Percentiles rank a stretch among this genome's conserved stretches.
These are phyloP conservation scores for Huiozyma sinensis DNA, from an alignment of 805 yeast species.

Conservation along the genomic window DNA sequence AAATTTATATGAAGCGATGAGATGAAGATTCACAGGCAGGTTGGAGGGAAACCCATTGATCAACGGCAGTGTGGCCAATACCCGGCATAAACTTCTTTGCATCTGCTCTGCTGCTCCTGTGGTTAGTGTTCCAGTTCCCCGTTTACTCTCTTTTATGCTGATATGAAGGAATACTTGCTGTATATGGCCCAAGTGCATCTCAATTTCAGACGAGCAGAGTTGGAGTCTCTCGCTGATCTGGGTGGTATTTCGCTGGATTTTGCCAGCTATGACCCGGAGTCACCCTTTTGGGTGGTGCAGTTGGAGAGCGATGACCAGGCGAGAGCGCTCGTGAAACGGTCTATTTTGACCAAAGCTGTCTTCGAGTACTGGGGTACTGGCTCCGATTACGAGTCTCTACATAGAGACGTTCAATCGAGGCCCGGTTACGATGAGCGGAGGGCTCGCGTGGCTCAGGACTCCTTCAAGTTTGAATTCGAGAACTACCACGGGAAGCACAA, in stretches of 20 bases:
- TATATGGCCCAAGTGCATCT: slow-evolving; percentile 79
- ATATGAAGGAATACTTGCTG: slow-evolving; percentile 45
- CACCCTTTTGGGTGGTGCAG: slow-evolving; percentile 64
- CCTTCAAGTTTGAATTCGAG: slow-evolving; percentile 78
- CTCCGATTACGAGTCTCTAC: slow-evolving; percentile 42
- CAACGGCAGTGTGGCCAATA: too few species aligned
- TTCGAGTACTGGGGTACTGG: slow-evolving; percentile 81
- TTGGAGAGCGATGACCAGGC: slow-evolving; percentile 65
- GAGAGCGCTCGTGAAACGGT: slow-evolving; percentile 45
- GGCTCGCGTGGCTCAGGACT: slow-evolving; percentile 29
- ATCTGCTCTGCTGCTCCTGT: background rate
- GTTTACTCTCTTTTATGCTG: background rate
- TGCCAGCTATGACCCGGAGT: slow-evolving; percentile 41
- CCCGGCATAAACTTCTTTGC: background rate
- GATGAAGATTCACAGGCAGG: too few species aligned
- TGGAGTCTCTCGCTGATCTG: slow-evolving; percentile 72
- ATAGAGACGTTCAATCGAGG: slow-evolving; percentile 32
- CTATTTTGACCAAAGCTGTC: slow-evolving; percentile 62
- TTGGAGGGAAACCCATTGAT: too few species aligned
- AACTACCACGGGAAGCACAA: slow-evolving; percentile 60
- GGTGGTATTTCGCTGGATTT: slow-evolving; percentile 49
- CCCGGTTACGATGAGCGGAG: slow-evolving; percentile 12
- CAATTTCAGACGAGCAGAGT: slow-evolving; percentile 68
- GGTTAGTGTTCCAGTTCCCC: background rate
- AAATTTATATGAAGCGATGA: too few species aligned